Conservation (phyloP, 1,284 basidiomycete genomes). For the Fomitopsis schrenkii region DNA sequence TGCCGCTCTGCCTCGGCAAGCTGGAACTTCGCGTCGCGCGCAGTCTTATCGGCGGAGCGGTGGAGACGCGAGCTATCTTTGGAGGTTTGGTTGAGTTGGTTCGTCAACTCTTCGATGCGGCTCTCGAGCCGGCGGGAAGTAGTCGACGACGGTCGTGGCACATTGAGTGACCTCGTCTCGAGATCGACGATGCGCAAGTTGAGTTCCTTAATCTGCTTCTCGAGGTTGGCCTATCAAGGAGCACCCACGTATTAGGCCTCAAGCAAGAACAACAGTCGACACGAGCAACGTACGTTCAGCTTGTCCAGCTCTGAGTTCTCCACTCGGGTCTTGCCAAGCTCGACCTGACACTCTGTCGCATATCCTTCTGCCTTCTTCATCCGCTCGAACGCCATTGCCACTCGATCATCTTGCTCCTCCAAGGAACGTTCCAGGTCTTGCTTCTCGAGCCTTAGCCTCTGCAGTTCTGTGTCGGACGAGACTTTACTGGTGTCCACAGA, state of each 20-base stretch:
- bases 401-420: conserved; percentile 75
- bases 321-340: conserved; percentile 68
- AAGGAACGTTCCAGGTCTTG: conserved; percentile 76
- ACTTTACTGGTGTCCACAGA: conserved; percentile 67
- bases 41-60: conserved; percentile 48
- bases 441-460: conserved; percentile 72
- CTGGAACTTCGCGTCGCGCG: conserved; percentile 51
- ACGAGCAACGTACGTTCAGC: conserved; percentile 55
- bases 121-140: conserved; percentile 55
- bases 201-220: conserved; percentile 80
- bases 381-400: conserved; percentile 66
- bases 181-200: conserved; percentile 79
- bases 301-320: conserved; percentile 79
- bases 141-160: conserved; percentile 52
- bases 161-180: conserved; percentile 69
- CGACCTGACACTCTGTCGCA: conserved; percentile 70
- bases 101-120: conserved; percentile 69
- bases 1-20: conserved; percentile 60
- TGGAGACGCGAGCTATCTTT: conserved; percentile 47
- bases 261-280: background rate
- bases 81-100: conserved; percentile 49
- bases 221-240: conserved; percentile 61
- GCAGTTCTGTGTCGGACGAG: conserved; percentile 70
- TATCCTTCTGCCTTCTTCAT: conserved; percentile 79
- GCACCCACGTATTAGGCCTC: background rate